Base-by-base conservation (phyloP, 2,329 filamentous ascomycete species). In the Pseudocercospora vitis region DNA sequence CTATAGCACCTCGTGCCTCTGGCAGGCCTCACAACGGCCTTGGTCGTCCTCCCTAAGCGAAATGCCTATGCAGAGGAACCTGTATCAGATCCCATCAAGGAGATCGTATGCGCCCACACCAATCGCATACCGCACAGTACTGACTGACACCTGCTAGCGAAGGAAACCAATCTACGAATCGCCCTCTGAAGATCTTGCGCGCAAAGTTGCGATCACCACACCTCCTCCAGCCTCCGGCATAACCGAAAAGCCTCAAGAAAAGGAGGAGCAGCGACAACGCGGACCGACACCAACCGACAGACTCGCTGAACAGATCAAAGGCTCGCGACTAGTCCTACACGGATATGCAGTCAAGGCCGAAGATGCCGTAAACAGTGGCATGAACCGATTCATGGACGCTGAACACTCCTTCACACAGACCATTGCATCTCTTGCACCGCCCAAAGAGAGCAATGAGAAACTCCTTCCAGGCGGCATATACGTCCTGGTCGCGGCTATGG, bases 401-500 rank as follows among this genome's bases (percentile, higher is more conserved):
- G 94, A 99, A 79, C 85, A 88, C 71, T 88, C 85, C 69, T 91
- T 97, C 77, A 95, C 92, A 65, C 83, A 81, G 73, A 97, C 94
- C 57, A 75, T 99, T 63, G 89, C 91, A 55, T 91, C 88, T 18
- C 82, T 99, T 32, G 94, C 91, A 16, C 94, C 94, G 24, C 79
- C 91, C 31, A 86, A 86, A 66, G 87, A 92, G 74, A 89, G 85
- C 56, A 89, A 88, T 70, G 94, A 99, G 79, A 85, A 85, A 69
- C 81, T 99, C 52, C 85, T 97, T 74, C 94, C 94, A 28, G 92
- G 92, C 21, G 80, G 85, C 55, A 84, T 97, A 63, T 97, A 97
- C 76, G 91, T 97, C 42, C 82, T 96, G 24, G 91, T 99, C 44
- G 87, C 91, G 35, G 86, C 89, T 65, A 96, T 99, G 91, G 89